A percentile compares a stretch with the other conserved stretches of the same genome.
Evolutionary conservation across 208 protist genomes (phyloP).

Genomic region (Wallacemonas sp.): DNA sequence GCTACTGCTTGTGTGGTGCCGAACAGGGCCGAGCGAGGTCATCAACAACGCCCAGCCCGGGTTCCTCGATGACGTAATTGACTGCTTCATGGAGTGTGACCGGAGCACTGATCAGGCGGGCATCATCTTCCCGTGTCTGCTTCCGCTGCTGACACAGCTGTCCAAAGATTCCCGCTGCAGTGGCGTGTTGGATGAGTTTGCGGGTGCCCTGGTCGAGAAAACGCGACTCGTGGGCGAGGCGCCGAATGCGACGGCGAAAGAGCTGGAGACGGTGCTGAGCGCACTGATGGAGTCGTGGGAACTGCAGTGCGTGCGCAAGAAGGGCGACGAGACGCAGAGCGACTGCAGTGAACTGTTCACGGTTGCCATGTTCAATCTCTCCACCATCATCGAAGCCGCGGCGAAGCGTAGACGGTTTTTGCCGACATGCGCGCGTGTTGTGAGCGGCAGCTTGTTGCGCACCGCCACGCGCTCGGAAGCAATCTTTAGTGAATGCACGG

Average conservation of each 20-base stretch:
- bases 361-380: slow-evolving; percentile 52
- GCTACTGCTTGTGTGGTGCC: slow-evolving; percentile 79
- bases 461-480: slow-evolving; percentile 38
- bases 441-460: slow-evolving; percentile 52
- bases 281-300: slow-evolving; percentile 81
- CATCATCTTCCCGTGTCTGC: slow-evolving; percentile 78
- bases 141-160: slow-evolving; percentile 76
- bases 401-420: slow-evolving; percentile 48
- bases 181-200: slow-evolving; percentile 76
- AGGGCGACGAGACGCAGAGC: slow-evolving; percentile 24
- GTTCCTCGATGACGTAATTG: slow-evolving; percentile 77
- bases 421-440: slow-evolving; percentile 13
- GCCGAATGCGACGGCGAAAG: slow-evolving; percentile 56
- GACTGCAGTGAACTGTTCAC: slow-evolving; percentile 75
- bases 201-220: slow-evolving; percentile 75
- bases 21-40: slow-evolving; percentile 37
- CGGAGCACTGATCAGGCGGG: slow-evolving; percentile 49
- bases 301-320: slow-evolving; percentile 77
- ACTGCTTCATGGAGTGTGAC: slow-evolving; percentile 71
- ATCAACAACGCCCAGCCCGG: slow-evolving; percentile 51
- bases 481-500: slow-evolving; percentile 48
- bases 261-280: slow-evolving; percentile 59
- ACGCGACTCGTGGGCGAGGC: slow-evolving; percentile 44
- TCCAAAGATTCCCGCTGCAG: slow-evolving; percentile 67
- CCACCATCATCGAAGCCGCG: slow-evolving; percentile 26